phyloP scores from a whole-genome alignment of 768 basidiomycete species.

The Strobilomyces confusus region DNA sequence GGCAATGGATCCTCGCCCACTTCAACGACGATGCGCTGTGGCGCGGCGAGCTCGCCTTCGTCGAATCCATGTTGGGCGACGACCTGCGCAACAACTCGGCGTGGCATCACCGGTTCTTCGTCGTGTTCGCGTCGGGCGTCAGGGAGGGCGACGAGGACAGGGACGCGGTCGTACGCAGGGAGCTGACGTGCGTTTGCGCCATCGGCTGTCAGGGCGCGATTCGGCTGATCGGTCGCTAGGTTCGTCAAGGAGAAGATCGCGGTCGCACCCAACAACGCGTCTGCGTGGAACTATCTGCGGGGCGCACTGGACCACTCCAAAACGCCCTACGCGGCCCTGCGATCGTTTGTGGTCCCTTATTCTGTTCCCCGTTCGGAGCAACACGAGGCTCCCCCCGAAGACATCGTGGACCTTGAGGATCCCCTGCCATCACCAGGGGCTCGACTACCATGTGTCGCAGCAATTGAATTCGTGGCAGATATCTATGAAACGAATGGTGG shows the following conservation, averaged over 20 bases:
- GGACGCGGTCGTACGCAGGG: conserved; percentile 57
- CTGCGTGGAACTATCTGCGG: conserved; percentile 96
- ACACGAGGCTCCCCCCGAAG: conserved; percentile 30
- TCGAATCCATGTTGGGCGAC: conserved; percentile 60
- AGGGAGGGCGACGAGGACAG: conserved; percentile 59
- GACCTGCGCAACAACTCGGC: conserved; percentile 96
- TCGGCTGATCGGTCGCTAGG: conserved; percentile 34
- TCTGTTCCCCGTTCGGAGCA: conserved; percentile 35
- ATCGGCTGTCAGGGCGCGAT: neutral
- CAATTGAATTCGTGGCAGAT: conserved; percentile 86
- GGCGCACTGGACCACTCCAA: conserved; percentile 67
- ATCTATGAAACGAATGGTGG: conserved; percentile 57
- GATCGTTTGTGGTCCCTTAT: conserved; percentile 65
- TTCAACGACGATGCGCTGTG: conserved; percentile 75
- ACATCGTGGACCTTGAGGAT: conserved; percentile 69
- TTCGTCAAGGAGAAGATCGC: conserved; percentile 83
- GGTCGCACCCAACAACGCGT: conserved; percentile 86
- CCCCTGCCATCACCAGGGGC: conserved; percentile 63
- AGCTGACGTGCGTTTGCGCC: conserved; percentile 64
- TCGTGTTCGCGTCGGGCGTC: conserved; percentile 69
- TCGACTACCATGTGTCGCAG: conserved; percentile 70
- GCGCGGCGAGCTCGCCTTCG: conserved; percentile 70
- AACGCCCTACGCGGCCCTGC: conserved; percentile 52
- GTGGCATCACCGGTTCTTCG: conserved; percentile 94
- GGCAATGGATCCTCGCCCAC: conserved; percentile 89